These are phyloP conservation scores for Xylaria castorea DNA, from an alignment of 495 filamentous ascomycete species.

Conservation along the genomic window DNA sequence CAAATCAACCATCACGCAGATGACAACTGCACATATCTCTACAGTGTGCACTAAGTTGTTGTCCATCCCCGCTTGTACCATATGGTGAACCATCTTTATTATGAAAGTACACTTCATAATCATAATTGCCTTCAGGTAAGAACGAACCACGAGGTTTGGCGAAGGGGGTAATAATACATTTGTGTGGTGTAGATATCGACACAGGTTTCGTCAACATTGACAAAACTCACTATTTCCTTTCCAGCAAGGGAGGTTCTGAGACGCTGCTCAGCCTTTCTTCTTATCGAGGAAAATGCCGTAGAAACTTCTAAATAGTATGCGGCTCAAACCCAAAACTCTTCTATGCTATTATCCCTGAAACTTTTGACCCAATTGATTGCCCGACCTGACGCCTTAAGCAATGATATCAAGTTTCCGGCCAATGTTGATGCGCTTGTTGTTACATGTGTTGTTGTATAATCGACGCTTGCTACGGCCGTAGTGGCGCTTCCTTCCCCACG, in stretches of 20 bases:
- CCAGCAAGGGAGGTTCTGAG: background rate
- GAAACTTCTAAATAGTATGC: background rate
- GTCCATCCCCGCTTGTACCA: background rate
- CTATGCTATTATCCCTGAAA: slow-evolving; percentile 10
- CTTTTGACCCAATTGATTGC: background rate
- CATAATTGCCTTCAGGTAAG: background rate
- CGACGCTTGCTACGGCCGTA: background rate
- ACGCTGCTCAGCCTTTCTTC: background rate
- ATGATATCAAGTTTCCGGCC: background rate
- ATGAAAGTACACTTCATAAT: background rate
- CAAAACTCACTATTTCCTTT: slow-evolving; percentile 4
- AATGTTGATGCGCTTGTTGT: slow-evolving; percentile 9
- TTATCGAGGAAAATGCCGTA: background rate
- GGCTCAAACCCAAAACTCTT: slow-evolving; percentile 7
- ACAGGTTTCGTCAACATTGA: background rate
- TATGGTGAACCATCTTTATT: background rate
- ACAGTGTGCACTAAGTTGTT: background rate
- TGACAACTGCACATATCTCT: background rate
- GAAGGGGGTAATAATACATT: background rate
- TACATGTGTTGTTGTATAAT: background rate
- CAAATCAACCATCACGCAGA: background rate
- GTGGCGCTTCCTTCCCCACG: background rate
- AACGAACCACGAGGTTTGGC: background rate
- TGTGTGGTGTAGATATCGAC: background rate
- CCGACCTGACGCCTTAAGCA: slow-evolving; percentile 1